A percentile compares a stretch with the other conserved stretches of the same genome.
Evolutionary conservation across 2,329 filamentous ascomycete species (phyloP).

Genomic region (Talaromyces sp.): DNA sequence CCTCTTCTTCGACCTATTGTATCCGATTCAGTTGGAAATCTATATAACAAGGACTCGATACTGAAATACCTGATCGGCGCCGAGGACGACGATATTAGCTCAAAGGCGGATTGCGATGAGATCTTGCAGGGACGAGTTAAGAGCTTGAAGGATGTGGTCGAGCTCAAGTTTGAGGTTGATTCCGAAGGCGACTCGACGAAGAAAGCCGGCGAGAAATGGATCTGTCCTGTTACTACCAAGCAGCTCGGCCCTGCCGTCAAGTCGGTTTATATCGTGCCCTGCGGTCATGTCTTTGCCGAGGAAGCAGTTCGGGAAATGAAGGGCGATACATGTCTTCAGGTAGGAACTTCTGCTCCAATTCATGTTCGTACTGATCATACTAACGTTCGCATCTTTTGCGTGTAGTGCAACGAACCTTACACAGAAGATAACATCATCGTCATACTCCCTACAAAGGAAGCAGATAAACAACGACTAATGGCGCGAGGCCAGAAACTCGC

Average conservation of each 20-base stretch:
- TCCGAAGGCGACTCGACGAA: neutral
- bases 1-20: constrained; percentile 70
- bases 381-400: constrained; percentile 12
- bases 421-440: constrained; percentile 71
- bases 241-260: constrained; percentile 73
- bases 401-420: constrained; percentile 69
- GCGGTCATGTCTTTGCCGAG: constrained; percentile 90
- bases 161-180: constrained; percentile 68
- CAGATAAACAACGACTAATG: constrained; percentile 64
- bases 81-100: constrained; percentile 50
- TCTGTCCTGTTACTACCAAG: constrained; percentile 84
- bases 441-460: constrained; percentile 66
- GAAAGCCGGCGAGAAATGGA: constrained; percentile 54
- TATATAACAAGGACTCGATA: constrained; percentile 94
- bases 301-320: constrained; percentile 76
- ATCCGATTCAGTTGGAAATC: constrained; percentile 73
- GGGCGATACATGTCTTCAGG: constrained; percentile 56
- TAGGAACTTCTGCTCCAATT: constrained; percentile 24
- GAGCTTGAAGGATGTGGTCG: constrained; percentile 78
- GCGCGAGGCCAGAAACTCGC: constrained; percentile 64
- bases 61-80: constrained; percentile 61
- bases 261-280: constrained; percentile 86
- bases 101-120: constrained; percentile 57
- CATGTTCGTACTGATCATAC: neutral
- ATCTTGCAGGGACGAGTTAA: constrained; percentile 62